Conservation (phyloP, 495 filamentous ascomycete genomes). For the Daldinia childiae region DNA sequence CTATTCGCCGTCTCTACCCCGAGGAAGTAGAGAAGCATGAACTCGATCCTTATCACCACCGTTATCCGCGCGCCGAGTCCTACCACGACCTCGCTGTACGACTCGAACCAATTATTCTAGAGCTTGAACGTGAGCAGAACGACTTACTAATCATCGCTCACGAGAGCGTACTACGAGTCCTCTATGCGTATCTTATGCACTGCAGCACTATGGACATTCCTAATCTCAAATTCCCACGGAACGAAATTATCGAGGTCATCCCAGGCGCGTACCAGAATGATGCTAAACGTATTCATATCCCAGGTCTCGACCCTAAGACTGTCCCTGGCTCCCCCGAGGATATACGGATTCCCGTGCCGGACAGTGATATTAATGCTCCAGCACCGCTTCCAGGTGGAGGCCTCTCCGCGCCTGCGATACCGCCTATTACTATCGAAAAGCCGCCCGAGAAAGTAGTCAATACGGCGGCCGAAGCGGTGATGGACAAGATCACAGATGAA, state of each 20-base stretch:
- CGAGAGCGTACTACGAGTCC: conserved; percentile 92
- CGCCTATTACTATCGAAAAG: conserved; percentile 44
- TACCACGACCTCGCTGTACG: conserved; percentile 98
- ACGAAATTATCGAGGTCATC: conserved; percentile 99
- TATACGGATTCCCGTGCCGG: conserved; percentile 81
- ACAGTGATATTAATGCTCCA: conserved; percentile 35
- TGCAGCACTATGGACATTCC: conserved; percentile 97
- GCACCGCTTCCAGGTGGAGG: conserved; percentile 41
- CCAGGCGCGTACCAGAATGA: conserved; percentile 97
- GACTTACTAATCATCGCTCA: conserved; percentile 98
- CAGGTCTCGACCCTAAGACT: conserved; percentile 57
- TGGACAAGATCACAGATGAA: conserved; percentile 59
- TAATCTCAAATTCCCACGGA: conserved; percentile 88
- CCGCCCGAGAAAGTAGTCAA: conserved; percentile 59
- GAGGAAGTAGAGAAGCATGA: conserved; percentile 94
- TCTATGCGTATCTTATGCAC: conserved; percentile 99
- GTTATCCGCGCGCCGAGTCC: conserved; percentile 96
- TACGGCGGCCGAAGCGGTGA: conserved; percentile 55
- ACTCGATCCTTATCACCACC: conserved; percentile 94
- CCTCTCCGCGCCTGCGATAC: conserved; percentile 48
- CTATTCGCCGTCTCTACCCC: conserved; percentile 80
- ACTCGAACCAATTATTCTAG: conserved; percentile 97
- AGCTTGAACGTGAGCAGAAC: conserved; percentile 95
- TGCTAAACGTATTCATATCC: conserved; percentile 82
- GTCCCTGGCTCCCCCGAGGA: conserved; percentile 81